A percentile compares a stretch with the other conserved stretches of the same genome.
These are phyloP conservation scores for Golubevia sp. DNA, from an alignment of 1,284 basidiomycete species.

Conservation along the genomic window DNA sequence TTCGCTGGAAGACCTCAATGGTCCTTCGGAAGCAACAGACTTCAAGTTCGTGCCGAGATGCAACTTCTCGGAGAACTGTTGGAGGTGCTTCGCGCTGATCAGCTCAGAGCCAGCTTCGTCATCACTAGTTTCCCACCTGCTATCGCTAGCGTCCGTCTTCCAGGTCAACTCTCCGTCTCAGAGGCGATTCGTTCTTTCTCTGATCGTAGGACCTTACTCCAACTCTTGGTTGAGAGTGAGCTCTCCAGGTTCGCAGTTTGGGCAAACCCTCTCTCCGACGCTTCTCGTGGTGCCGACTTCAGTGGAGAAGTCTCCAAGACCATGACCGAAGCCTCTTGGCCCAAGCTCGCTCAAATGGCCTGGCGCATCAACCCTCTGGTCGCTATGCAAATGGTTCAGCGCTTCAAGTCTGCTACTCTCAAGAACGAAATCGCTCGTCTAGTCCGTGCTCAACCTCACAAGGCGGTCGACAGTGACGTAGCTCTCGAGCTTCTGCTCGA, in stretches of 20 bases:
- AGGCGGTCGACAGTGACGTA: slow-evolving; percentile 76
- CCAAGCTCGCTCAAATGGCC: slow-evolving; percentile 71
- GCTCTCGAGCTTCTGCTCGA: slow-evolving; percentile 81
- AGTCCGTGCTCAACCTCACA: slow-evolving; percentile 74
- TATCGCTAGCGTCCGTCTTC: slow-evolving; percentile 23
- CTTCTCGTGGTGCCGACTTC: slow-evolving; percentile 67
- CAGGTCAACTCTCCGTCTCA: slow-evolving; percentile 28
- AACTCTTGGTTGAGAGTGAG: slow-evolving; percentile 87
- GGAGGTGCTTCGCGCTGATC: slow-evolving; percentile 75
- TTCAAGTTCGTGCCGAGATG: slow-evolving; percentile 86
- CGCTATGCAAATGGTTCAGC: slow-evolving; percentile 79
- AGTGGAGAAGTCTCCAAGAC: slow-evolving; percentile 62
- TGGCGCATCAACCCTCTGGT: slow-evolving; percentile 86
- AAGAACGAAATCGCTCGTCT: slow-evolving; percentile 75
- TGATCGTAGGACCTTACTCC: slow-evolving; percentile 63
- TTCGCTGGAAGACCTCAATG: slow-evolving; percentile 71
- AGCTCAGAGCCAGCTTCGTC: slow-evolving; percentile 65
- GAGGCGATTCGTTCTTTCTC: slow-evolving; percentile 21
- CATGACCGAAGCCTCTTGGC: slow-evolving; percentile 71
- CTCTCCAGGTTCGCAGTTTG: slow-evolving; percentile 84
- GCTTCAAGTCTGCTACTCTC: slow-evolving; percentile 75
- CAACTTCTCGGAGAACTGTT: slow-evolving; percentile 84
- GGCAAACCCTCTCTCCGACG: slow-evolving; percentile 83
- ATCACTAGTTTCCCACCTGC: slow-evolving; percentile 36
- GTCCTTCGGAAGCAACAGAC: slow-evolving; percentile 89